Percentiles rank a stretch among this genome's conserved stretches.
phyloP scores from a whole-genome alignment of 805 yeast genomes.

The Zygotorulaspora florentina region DNA sequence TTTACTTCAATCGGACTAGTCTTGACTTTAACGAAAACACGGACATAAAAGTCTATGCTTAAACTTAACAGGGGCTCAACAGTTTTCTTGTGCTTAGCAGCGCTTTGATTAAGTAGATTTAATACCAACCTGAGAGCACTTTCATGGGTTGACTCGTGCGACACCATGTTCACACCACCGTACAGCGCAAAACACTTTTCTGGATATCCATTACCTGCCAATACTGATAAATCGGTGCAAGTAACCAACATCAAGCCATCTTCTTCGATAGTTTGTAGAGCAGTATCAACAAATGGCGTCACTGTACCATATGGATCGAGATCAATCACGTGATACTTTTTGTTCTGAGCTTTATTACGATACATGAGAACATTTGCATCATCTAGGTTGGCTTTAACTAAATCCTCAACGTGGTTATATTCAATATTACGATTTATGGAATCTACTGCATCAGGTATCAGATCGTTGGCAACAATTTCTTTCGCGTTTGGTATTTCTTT shows the following conservation, averaged over 20 bases:
- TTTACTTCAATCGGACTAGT: conserved; percentile 81
- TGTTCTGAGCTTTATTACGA: conserved; percentile 37
- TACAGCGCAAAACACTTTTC: conserved; percentile 93
- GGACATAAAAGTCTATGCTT: conserved; percentile 88
- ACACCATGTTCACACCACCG: conserved; percentile 86
- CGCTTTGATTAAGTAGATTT: conserved; percentile 68
- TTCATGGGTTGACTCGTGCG: conserved; percentile 81
- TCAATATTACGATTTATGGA: conserved; percentile 69
- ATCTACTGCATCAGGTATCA: conserved; percentile 78
- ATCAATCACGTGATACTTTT: conserved; percentile 78
- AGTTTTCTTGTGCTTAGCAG: conserved; percentile 82
- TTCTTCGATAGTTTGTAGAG: conserved; percentile 76
- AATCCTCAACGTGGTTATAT: conserved; percentile 54
- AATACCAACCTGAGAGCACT: conserved; percentile 84
- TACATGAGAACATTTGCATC: conserved; percentile 91
- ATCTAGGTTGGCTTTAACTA: conserved; percentile 67
- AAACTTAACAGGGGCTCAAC: conserved; percentile 84
- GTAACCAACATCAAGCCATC: conserved; percentile 86
- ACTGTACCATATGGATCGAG: conserved; percentile 98
- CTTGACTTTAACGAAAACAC: conserved; percentile 75
- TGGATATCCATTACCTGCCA: conserved; percentile 95
- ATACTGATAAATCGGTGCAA: conserved; percentile 92
- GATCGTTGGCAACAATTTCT: conserved; percentile 82
- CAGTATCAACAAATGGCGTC: conserved; percentile 90
- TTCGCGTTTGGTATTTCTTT: conserved; percentile 79